These are phyloP conservation scores for Aspergillus sp. DNA, from an alignment of 2,329 filamentous ascomycete species.

Conservation along the genomic window DNA sequence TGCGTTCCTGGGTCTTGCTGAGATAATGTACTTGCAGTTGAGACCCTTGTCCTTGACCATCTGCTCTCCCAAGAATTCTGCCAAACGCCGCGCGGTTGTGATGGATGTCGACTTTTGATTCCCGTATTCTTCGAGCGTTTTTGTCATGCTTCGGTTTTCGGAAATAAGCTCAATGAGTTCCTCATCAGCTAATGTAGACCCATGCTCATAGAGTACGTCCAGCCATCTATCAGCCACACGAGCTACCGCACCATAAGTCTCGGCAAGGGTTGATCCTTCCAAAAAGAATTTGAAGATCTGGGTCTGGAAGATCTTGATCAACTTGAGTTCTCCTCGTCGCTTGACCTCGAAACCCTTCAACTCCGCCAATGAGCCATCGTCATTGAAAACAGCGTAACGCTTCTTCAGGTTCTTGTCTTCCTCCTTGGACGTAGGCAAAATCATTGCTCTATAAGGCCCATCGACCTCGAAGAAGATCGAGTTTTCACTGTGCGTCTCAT, in stretches of 20 bases:
- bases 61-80: conserved; percentile 93
- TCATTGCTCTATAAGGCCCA: conserved; percentile 96
- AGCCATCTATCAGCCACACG: conserved; percentile 96
- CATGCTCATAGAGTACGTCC: conserved; percentile 87
- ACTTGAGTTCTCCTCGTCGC: conserved; percentile 92
- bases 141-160: conserved; percentile 97
- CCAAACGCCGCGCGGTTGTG: conserved; percentile 89
- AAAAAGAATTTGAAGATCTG: conserved; percentile 99
- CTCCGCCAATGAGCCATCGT: conserved; percentile 92
- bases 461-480: conserved; percentile 99
- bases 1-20: conserved; percentile 77
- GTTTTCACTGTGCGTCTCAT: conserved; percentile 97
- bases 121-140: conserved; percentile 95
- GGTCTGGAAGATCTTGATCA: conserved; percentile 99
- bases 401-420: conserved; percentile 99
- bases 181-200: conserved; percentile 87
- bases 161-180: conserved; percentile 99
- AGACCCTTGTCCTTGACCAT: conserved; percentile 99
- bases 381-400: conserved; percentile 97
- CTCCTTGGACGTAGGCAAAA: conserved; percentile 94
- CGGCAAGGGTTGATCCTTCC: conserved; percentile 79
- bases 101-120: conserved; percentile 98
- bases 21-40: conserved; percentile 99
- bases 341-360: conserved; percentile 98
- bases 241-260: conserved; percentile 89